Conservation (phyloP, 1,284 basidiomycete species). For the Pholiota adiposa region DNA sequence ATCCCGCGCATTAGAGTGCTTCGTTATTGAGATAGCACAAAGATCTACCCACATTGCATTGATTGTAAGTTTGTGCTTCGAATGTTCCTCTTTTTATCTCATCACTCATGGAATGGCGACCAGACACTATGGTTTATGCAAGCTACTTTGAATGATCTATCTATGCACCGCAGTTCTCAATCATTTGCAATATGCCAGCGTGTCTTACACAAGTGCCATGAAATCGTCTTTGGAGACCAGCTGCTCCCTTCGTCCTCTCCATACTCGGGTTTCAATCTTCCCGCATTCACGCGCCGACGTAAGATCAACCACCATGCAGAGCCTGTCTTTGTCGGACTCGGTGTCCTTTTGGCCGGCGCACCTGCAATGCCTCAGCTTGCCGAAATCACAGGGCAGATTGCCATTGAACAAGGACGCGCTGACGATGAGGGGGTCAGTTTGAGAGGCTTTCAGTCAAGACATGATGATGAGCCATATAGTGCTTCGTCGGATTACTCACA, state of each 20-base stretch:
- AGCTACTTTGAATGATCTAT: conserved; percentile 89
- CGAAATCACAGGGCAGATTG: conserved; percentile 78
- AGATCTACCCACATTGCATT: conserved; percentile 93
- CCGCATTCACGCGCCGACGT: conserved; percentile 52
- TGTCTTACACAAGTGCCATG: conserved; percentile 91
- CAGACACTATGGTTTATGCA: conserved; percentile 99
- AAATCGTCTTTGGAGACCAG: conserved; percentile 94
- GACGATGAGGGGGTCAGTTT: conserved; percentile 56
- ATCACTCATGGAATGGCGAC: conserved; percentile 7
- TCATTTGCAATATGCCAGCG: conserved; percentile 94
- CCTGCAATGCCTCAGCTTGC: conserved; percentile 82
- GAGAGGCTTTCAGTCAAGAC: conserved; percentile 51
- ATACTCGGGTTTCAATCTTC: conserved; percentile 60
- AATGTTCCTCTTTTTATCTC: background rate
- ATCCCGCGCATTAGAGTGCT: conserved; percentile 89
- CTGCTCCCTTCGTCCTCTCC: conserved; percentile 65
- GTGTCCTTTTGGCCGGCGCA: conserved; percentile 77
- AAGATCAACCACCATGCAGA: conserved; percentile 76
- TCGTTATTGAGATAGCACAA: conserved; percentile 86
- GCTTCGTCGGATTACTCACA: conserved; percentile 20
- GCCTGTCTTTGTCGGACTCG: conserved; percentile 86
- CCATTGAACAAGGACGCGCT: conserved; percentile 86
- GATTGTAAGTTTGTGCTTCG: conserved; percentile 68
- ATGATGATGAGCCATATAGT: conserved; percentile 39
- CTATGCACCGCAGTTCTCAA: conserved; percentile 66